Conservation (phyloP, 106 monocot genomes). For the Hemerocallis citrina region DNA sequence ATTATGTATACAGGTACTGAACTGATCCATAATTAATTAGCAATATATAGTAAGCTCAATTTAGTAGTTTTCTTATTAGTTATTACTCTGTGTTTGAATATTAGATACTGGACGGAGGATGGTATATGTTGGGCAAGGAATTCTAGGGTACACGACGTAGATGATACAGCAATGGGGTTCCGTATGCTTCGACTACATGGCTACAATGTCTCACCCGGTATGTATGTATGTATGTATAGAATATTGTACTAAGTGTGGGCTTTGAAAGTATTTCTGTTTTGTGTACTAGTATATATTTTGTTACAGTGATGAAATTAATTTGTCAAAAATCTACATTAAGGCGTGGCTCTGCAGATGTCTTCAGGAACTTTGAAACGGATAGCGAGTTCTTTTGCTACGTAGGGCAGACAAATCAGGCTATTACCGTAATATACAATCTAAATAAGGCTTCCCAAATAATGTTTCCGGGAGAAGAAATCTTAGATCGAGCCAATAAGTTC, state of each 20-base stretch:
- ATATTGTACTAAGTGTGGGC: too few species aligned
- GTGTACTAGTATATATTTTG: too few species aligned
- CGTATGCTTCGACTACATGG: constrained; percentile 83
- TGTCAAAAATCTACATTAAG: too few species aligned
- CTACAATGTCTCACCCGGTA: constrained; percentile 81
- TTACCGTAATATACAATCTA: constrained; percentile 91
- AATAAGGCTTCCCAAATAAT: constrained; percentile 67
- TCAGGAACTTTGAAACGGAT: constrained; percentile 63
- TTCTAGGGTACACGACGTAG: constrained; percentile 57
- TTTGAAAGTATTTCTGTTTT: too few species aligned
- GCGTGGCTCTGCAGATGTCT: too few species aligned
- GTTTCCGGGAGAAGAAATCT: constrained; percentile 53
- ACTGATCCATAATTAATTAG: too few species aligned
- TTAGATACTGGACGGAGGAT: constrained; percentile 56
- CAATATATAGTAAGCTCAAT: too few species aligned
- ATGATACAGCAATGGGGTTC: constrained; percentile 95
- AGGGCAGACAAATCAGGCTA: constrained; percentile 83
- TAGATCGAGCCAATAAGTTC: constrained; percentile 54
- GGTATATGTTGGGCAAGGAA: constrained; percentile 95
- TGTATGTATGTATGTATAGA: not conserved
- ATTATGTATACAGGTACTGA: constrained; percentile 58
- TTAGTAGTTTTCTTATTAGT: too few species aligned
- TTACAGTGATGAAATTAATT: too few species aligned
- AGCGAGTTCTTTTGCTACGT: constrained; percentile 81
- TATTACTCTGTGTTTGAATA: not conserved